A percentile compares a stretch with the other conserved stretches of the same genome.
Conservation (phyloP, 176 grass and related monocot species). For the Hordeum vulgare region MorexV3_pseudomolecules_assembly NC_058519.1:616746329-616746828, state of each 20-base stretch:
- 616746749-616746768: conserved; percentile 78
- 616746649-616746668: neutral
- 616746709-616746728: neutral
- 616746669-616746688: neutral
- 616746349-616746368: conserved; percentile 74
- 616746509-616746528: neutral
- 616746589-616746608: neutral
- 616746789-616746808: conserved; percentile 76
- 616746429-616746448: neutral
- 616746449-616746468: neutral
- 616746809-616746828: conserved; percentile 53
- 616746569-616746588: neutral
- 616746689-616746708: neutral
- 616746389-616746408: conserved; percentile 90
- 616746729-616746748: conserved; percentile 68
- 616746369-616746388: conserved; percentile 93
- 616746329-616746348: conserved; percentile 49
- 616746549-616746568: neutral
- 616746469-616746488: neutral
- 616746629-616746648: neutral
- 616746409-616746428: conserved; percentile 27
- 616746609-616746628: neutral
- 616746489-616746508: neutral
- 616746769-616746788: conserved; percentile 68
- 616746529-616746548: neutral